These are phyloP conservation scores for Arthrobotrys sphaeroides DNA, from an alignment of 2,329 filamentous ascomycete genomes.

Conservation along the genomic window DNA sequence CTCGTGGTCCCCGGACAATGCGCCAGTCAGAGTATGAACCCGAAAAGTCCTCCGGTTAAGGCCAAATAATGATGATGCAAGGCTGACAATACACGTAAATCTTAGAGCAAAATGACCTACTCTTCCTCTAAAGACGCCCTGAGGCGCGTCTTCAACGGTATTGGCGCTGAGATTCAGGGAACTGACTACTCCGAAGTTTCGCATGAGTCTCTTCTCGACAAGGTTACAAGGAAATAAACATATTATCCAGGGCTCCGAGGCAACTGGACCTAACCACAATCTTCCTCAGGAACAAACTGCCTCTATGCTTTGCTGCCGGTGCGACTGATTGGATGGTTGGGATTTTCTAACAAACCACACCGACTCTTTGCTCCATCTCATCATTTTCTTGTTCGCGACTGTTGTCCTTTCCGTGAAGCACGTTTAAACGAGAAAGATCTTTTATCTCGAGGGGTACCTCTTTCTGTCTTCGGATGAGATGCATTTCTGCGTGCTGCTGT, in stretches of 20 bases:
- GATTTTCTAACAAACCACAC: constrained; percentile 16
- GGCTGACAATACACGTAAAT: neutral
- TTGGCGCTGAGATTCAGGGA: constrained; percentile 81
- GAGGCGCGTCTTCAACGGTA: constrained; percentile 79
- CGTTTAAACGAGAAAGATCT: constrained; percentile 23
- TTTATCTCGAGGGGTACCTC: constrained; percentile 4
- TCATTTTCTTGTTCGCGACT: constrained; percentile 18
- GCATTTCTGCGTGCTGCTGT: constrained; percentile 41
- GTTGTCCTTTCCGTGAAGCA: constrained; percentile 25
- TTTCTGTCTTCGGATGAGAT: constrained; percentile 34
- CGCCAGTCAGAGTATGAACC: constrained; percentile 73
- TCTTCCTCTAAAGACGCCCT: constrained; percentile 87
- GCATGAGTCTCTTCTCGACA: constrained; percentile 74
- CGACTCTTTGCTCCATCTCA: constrained; percentile 7
- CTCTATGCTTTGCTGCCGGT: constrained; percentile 14
- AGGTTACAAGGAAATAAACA: constrained; percentile 61
- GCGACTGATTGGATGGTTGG: constrained; percentile 11
- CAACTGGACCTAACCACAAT: neutral
- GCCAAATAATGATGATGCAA: neutral
- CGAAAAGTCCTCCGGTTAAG: too few species aligned
- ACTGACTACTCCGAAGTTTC: constrained; percentile 86
- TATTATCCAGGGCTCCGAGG: neutral
- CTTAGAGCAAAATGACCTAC: constrained; percentile 86
- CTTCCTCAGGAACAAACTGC: neutral
- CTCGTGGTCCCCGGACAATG: constrained; percentile 83